phyloP scores from a whole-genome alignment of 177 flowering plant genomes.

The Vitis hybrid region DNA sequence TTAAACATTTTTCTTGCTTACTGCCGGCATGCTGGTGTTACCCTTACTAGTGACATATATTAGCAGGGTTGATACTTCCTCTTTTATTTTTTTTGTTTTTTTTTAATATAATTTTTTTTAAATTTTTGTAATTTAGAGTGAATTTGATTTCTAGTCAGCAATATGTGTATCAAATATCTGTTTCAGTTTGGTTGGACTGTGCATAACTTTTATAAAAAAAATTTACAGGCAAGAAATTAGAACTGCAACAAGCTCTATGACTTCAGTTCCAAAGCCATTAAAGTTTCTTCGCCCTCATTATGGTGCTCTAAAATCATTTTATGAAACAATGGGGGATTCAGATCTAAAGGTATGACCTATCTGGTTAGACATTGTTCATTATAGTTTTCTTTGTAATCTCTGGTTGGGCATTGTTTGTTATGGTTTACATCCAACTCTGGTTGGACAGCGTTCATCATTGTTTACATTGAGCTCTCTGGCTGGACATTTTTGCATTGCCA shows the following conservation, averaged over 20 bases:
- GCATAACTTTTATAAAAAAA: neutral
- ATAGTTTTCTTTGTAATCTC: no score
- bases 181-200: neutral
- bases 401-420: neutral
- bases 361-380: no score
- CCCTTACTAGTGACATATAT: no score
- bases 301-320: slow-evolving; percentile 73
- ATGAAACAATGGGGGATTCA: slow-evolving; percentile 78
- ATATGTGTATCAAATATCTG: neutral
- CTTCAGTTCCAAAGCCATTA: slow-evolving; percentile 96
- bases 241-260: slow-evolving; percentile 96
- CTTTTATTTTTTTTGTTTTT: no score
- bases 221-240: slow-evolving; percentile 84
- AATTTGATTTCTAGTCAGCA: neutral
- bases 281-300: slow-evolving; percentile 97
- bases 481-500: no score
- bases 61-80: no score
- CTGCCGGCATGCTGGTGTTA: no score
- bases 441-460: no score
- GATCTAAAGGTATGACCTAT: slow-evolving; percentile 60
- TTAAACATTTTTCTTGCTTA: no score
- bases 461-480: no score
- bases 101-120: no score
- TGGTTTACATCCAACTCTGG: neutral
- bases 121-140: no score